Base-by-base conservation (phyloP, 2,329 filamentous ascomycete genomes). In the Cordyceps sp. region DNA sequence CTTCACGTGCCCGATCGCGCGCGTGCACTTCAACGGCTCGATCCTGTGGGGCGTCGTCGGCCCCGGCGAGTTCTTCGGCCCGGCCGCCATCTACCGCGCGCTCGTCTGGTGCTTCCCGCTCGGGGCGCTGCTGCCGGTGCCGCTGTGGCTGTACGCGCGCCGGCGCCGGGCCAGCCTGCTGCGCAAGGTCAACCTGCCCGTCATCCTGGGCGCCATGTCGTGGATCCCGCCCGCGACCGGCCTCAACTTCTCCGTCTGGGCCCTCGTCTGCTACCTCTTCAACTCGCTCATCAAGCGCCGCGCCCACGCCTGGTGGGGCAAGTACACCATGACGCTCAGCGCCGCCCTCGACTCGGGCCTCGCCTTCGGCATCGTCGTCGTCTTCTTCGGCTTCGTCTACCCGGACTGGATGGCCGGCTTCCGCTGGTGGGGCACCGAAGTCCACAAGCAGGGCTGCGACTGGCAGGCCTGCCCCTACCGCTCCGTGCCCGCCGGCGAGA, bases 41-140 rank as follows among this genome's bases (percentile, higher is more conserved):
- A 86, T 93, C 34, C 69, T 92, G 4, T 93, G 84, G 84, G 84
- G 84, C 29, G 80, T 92, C 6, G 80, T 92, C 10, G 84, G 84
- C 0, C 84, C 84, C 0, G 57, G 64, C 33, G 76, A 86, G 43
- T 90, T 92, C 61, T 92, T 93, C 44, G 83, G 83, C 1, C 66
- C 68, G 1, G 66, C 65, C 21, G 80, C 80, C 13, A 73, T 81
- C 6, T 92, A 93, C 50, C 68, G 77, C 14, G 65, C 71, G 8
- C 64, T 92, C 2, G 69, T 92, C 3, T 92, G 79, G 78, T 82
- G 78, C 34, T 92, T 92, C 54, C 65, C 79, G 4, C 53, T 88
- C 16, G 84, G 84, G 17, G 78, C 78, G 22, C 46, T 88, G 17
- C 68, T 81, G 0, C 84, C 84, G 0, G 62, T 90, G 13, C 64